Base-by-base conservation (phyloP, 108 stramenopile genomes). In the Fistulifera solaris region DNA sequence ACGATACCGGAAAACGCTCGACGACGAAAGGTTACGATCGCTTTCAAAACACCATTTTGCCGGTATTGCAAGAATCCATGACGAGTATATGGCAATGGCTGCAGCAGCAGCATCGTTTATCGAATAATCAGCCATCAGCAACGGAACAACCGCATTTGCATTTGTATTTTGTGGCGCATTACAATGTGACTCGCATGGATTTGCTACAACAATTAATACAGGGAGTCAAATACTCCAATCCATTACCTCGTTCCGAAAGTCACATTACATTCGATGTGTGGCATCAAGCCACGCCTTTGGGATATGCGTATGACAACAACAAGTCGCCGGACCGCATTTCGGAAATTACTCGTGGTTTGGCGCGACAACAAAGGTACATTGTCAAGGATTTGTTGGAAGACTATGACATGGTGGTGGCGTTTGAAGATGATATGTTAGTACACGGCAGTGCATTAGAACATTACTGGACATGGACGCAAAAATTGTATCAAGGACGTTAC, bases 371-470 rank as follows among this genome's bases (percentile, higher is more conserved):
- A 68, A 77, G 88, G 28, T 86, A 59, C 52, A 84, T 90, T 21
- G 66, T 90, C 52, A 72, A 76, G 48, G 88, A 90, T 54, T 80
- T 81, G 59, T 57, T 85, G 8, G 38, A 59, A 48, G 70, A 81
- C 22, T 89, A 85, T 58, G 87, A 89, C 52, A 61, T 83, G 56
- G 85, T 85, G 52, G 48, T 70, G 27, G 72, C 72, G 2, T 89
- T 85, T 70, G 84, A 89, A 56, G 88, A 89, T 58, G 88, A 89
- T 50, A 85, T 89, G 79, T 49, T 75, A 10, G 62, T 89, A 10
- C 75, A 54, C 22, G 88, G 79, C 0, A 66, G 71, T 60, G 80
- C 81, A 17, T 67, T 89, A 1, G 63, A 78, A 15, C 71, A 89
- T 56, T 83, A 75, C 61, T 49, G 76, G 44, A 62, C 75, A 12